Percentiles rank a stretch among this genome's conserved stretches.
Conservation (phyloP, 306 rosid species). For the Corylus heterophylla region DNA sequence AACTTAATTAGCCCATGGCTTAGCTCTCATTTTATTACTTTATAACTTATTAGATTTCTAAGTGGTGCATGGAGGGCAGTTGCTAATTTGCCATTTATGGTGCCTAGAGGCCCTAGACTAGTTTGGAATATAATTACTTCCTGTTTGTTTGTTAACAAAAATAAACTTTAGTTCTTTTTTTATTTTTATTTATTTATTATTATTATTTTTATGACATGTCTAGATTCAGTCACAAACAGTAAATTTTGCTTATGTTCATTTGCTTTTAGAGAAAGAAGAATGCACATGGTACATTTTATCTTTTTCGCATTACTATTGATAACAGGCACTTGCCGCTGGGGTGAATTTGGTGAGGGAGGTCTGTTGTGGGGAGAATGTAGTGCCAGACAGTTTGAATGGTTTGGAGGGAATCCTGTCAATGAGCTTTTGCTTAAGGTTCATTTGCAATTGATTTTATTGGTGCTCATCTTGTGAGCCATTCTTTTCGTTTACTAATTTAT, state of each 20-base stretch:
- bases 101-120: neutral
- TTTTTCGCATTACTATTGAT: neutral
- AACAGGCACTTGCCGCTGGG: constrained; percentile 82
- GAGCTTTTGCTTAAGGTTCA: constrained; percentile 77
- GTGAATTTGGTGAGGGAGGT: constrained; percentile 96
- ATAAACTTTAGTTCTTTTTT: neutral
- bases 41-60: neutral
- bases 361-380: constrained; percentile 94
- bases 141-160: neutral
- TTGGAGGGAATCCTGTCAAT: constrained; percentile 66
- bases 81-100: neutral
- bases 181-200: too few relatives aligned
- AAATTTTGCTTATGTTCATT: neutral
- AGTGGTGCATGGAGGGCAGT: neutral
- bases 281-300: neutral
- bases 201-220: neutral
- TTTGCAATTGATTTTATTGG: constrained; percentile 10
- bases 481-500: constrained; percentile 13
- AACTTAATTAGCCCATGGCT: neutral
- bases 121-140: neutral
- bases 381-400: constrained; percentile 90
- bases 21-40: neutral
- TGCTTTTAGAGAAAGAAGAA: neutral
- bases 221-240: neutral
- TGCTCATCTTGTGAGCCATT: constrained; percentile 1